phyloP scores from a whole-genome alignment of 2,329 filamentous ascomycete genomes.

The Stagonosporopsis tanaceti region DNA sequence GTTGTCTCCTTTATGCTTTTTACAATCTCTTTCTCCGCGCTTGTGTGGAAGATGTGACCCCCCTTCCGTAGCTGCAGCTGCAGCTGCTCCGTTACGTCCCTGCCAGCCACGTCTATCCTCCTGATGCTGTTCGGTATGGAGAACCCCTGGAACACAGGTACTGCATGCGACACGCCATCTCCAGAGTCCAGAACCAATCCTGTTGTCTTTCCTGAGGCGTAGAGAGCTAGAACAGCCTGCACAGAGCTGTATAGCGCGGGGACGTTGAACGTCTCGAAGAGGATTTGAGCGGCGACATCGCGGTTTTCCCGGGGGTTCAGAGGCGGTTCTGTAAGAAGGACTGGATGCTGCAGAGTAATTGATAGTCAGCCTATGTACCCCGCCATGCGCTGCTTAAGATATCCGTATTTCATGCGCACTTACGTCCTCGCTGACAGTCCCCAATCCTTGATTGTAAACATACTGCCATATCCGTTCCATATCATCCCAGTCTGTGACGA shows the following conservation, averaged over 20 bases:
- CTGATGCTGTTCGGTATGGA: slow-evolving; percentile 95
- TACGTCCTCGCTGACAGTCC: slow-evolving; percentile 96
- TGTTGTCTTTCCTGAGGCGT: slow-evolving; percentile 93
- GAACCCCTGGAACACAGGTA: slow-evolving; percentile 97
- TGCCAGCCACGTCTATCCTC: slow-evolving; percentile 92
- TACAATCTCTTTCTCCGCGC: slow-evolving; percentile 99
- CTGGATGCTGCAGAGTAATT: slow-evolving; percentile 73
- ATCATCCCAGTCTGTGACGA: slow-evolving; percentile 99
- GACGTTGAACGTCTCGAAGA: slow-evolving; percentile 99
- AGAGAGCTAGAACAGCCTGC: slow-evolving; percentile 93
- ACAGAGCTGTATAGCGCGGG: slow-evolving; percentile 96
- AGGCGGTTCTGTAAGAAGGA: slow-evolving; percentile 93
- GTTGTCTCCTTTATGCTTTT: slow-evolving; percentile 95
- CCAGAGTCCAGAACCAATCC: slow-evolving; percentile 95
- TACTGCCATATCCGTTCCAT: slow-evolving; percentile 99
- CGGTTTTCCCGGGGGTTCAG: slow-evolving; percentile 95
- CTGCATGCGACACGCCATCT: slow-evolving; percentile 95
- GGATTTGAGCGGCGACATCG: slow-evolving; percentile 93
- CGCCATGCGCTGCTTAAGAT: slow-evolving; percentile 12
- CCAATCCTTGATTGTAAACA: slow-evolving; percentile 93
- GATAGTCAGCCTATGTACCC: slow-evolving; percentile 22
- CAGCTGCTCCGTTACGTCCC: slow-evolving; percentile 95
- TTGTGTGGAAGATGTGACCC: slow-evolving; percentile 95
- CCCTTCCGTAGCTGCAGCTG: slow-evolving; percentile 90
- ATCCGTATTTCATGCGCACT: slow-evolving; percentile 32